phyloP scores from a whole-genome alignment of 2,329 filamentous ascomycete genomes.

The Xylaria sp. region DNA sequence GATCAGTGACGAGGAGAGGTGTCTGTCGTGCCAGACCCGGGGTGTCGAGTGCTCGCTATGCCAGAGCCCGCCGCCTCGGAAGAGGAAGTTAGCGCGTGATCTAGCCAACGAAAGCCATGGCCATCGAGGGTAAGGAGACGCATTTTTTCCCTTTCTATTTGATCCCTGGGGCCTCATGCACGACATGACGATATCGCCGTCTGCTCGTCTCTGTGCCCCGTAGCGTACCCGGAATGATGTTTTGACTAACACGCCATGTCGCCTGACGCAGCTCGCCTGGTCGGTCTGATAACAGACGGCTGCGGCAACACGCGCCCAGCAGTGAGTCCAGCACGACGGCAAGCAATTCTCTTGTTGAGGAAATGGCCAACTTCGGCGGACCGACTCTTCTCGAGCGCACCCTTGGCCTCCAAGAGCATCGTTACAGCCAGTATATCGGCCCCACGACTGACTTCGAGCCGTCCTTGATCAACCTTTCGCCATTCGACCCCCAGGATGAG shows the following conservation, averaged over 20 bases:
- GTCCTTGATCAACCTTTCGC: constrained; percentile 73
- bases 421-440: constrained; percentile 78
- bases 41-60: constrained; percentile 74
- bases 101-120: constrained; percentile 53
- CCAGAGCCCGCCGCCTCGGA: constrained; percentile 70
- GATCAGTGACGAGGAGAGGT: constrained; percentile 63
- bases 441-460: constrained; percentile 79
- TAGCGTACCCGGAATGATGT: constrained; percentile 23
- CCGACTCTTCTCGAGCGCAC: constrained; percentile 62
- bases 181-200: constrained; percentile 28
- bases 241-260: constrained; percentile 45
- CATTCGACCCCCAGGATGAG: constrained; percentile 77
- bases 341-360: constrained; percentile 60
- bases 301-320: constrained; percentile 51
- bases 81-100: constrained; percentile 69
- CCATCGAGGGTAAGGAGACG: constrained; percentile 62
- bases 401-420: constrained; percentile 69
- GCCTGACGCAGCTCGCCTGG: constrained; percentile 50
- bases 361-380: constrained; percentile 65
- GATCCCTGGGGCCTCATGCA: constrained; percentile 31
- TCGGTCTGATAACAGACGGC: constrained; percentile 48
- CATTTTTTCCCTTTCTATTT: constrained; percentile 19
- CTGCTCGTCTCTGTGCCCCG: constrained; percentile 19
- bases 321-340: constrained; percentile 58
- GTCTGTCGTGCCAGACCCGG: constrained; percentile 71